Base-by-base conservation (phyloP, 768 basidiomycete species). In the Leucocoprinus birnbaumii region DNA sequence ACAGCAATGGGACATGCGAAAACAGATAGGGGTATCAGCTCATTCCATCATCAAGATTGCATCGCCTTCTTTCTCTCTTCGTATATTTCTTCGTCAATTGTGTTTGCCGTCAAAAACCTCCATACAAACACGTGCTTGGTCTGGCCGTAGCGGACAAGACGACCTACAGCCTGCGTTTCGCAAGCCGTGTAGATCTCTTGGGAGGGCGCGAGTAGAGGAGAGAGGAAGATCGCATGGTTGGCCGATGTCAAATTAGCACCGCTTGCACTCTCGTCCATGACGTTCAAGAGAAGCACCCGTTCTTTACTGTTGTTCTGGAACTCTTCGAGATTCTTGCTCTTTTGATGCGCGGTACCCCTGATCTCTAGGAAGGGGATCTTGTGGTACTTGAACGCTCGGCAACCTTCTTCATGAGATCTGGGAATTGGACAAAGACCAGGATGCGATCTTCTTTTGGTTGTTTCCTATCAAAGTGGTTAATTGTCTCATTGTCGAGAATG, bases 361-460 rank as follows among this genome's bases (percentile, higher is more conserved):
- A 96, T 91, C 65, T 92, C 87, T 49, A 91, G 78, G 73, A 83
- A 92, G 41, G 78, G 76, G 63, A 97, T 83, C 42, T 83, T 80
- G 65, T 91, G 79, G 51, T 82, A 80, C 2, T 68, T 73, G 59
- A 98, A 80, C 0, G 93, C 91, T 93, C 89, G 7, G 85, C 84
- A 26, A 97, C 90, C 68, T 96, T 97, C 65, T 85, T 85, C 82
- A 90, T 92, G 56, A 98, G 79, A 71, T 97, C 94, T 4, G 84
- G 86, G 78, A 95, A 98, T 65, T 98, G 95, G n/a, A 96, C 90
- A 71, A 98, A 98, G 58, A 98, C 82, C 42, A 98, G 81, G 16
- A 94, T 82, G 7, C 91, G 86, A 62, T 97, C 92, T 19, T 86
- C 75, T 60, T 83, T 82, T 9, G 87, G 84, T 45, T 94, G 79